Evolutionary conservation across 495 filamentous ascomycete species (phyloP), one percentile per base, ranked within the genome.

Genomic region (Neurospora terricola): DNA sequence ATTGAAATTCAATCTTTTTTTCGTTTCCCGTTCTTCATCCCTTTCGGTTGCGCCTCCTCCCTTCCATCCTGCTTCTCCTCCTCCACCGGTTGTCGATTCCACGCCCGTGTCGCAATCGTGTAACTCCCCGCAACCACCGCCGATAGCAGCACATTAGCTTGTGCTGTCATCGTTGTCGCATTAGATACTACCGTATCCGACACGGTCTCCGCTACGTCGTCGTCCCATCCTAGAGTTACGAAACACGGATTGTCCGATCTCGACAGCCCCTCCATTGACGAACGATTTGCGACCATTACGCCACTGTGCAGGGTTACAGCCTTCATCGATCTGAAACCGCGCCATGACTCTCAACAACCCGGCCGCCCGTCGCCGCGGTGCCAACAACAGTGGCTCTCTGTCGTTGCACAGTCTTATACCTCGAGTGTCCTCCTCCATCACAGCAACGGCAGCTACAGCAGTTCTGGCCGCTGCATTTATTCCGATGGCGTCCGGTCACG

Each of bases 401-500:
- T 74, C 71, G 34, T 23, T 54, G 66, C 62, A 38, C 16, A 48
- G 54, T 7, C 69, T 68, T 37, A 42, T 36, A 43, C 70, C 75
- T 71, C 77, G 72, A 71, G 37, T 74, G 18, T 27, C 54, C 54
- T 30, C 54, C 54, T 34, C 27, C 54, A 30, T 66, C 14, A 34
- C 54, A 18, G 0, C 54, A 66, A 66, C 73, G 10, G 69, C 70
- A 3, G 74, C 75, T n/a, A 73, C 71, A 18, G 39, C 76, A 37
- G 40, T 70, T 10, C 9, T 77, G 12, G 77, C 76, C 0, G 80
- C 75, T 3, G 48, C 76, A 48, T 77, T 81, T 45, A 59, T 83
- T 69, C 80, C 83, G 14, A 84, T 82, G 81, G 83, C 80, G 69
- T 66, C 79, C 43, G 91, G 88, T 72, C 93, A 97, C 80, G 93